These are phyloP conservation scores for Elasticomyces elasticus DNA, from an alignment of 495 filamentous ascomycete genomes.

Conservation along the genomic window DNA sequence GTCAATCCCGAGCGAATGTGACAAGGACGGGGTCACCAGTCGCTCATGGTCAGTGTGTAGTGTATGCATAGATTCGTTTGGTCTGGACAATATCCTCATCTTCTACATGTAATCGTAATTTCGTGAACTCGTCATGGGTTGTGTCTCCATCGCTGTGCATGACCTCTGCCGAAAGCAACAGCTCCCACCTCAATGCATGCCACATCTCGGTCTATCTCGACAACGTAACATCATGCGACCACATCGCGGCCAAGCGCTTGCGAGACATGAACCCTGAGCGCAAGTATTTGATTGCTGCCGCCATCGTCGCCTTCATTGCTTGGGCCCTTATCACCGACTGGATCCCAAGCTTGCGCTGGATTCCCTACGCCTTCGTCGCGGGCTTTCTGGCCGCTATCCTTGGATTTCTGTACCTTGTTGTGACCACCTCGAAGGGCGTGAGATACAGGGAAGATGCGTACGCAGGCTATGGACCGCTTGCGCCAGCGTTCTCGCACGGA, in stretches of 20 bases:
- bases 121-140: too few species aligned
- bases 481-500: constrained; percentile 52
- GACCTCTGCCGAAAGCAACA: too few species aligned
- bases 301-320: constrained; percentile 63
- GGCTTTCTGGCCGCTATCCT: constrained; percentile 48
- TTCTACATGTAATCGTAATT: too few species aligned
- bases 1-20: too few species aligned
- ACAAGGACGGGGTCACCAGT: too few species aligned
- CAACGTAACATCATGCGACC: constrained; percentile 11
- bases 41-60: too few species aligned
- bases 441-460: constrained; percentile 26
- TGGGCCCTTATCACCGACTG: constrained; percentile 77
- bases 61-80: too few species aligned
- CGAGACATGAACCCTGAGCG: constrained; percentile 66
- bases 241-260: constrained; percentile 2
- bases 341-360: constrained; percentile 67
- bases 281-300: constrained; percentile 63
- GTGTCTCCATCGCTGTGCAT: too few species aligned
- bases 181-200: too few species aligned
- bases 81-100: too few species aligned
- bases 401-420: constrained; percentile 46
- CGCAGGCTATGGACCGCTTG: constrained; percentile 34
- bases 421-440: constrained; percentile 51
- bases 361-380: constrained; percentile 65
- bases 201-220: too few species aligned